Base-by-base conservation (phyloP, 208 protist genomes). In the Crithidia thermophila region DNA sequence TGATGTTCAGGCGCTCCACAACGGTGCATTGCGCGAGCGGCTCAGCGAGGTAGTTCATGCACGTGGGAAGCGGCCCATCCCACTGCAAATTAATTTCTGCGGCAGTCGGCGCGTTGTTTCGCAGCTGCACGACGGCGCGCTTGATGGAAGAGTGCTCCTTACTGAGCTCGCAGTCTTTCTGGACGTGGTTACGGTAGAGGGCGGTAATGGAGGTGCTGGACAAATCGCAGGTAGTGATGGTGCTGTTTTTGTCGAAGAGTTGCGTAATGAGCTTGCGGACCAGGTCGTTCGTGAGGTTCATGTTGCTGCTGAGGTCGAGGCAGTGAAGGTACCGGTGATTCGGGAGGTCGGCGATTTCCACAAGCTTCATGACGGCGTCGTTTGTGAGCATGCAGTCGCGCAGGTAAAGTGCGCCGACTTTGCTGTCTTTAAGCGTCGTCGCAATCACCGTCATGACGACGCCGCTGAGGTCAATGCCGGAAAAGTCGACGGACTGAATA, bases 101-200 rank as follows among this genome's bases (percentile, higher is more conserved):
- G 27, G 87, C 72, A 11, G 47, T 56, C 5, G 82, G 65, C 27
- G 85, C 43, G 42, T 88, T 79, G n/a, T 57, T 77, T 37, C 83
- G 78, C 18, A 93, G 61, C 20, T 67, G 47, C 4, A 91, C 76
- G 8, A 94, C 83, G 18, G 79, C 81, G 10, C 52, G 36, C 69
- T 97, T 97, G 31, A 97, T 72, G 28, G 64, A 49, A 14, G 55
- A 33, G 16, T 87, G 82, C 68, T 97, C 76, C 33, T 72, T 78
- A 77, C 91, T 97, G 39, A 97, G 59, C 31, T 89, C 75, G 60
- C 91, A 91, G 52, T 91, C 86, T 28, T 84, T 67, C 47, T 86
- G 69, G 33, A 95, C 45, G 30, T 82, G 18, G 6, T 39, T 31
- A 16, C 67, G 60, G 5, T 74, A 65, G 10, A 71, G 69, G 6